Percentiles rank a stretch among this genome's conserved stretches.
phyloP scores from a whole-genome alignment of 2,329 filamentous ascomycete species.

The Colletotrichum simmondsii region DNA sequence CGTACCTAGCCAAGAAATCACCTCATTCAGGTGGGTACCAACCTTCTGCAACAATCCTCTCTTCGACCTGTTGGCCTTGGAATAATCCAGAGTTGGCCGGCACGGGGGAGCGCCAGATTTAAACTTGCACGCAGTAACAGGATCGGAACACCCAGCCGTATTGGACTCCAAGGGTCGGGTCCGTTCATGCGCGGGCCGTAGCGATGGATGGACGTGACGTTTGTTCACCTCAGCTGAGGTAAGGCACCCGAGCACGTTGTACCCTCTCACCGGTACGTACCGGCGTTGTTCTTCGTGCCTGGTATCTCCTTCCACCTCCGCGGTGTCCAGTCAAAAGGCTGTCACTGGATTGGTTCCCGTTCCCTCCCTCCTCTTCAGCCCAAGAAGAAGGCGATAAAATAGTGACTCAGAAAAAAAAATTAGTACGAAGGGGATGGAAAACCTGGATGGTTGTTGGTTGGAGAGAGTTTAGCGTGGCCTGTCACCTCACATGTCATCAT shows the following conservation, averaged over 20 bases:
- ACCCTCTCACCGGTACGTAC: constrained; percentile 1
- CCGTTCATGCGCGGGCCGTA: constrained; percentile 23
- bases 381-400: not conserved
- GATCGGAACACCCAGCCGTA: constrained; percentile 8
- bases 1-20: not conserved
- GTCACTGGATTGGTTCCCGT: not conserved
- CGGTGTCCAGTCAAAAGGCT: not conserved
- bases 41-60: not conserved
- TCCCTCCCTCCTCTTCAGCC: not conserved
- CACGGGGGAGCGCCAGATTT: not conserved
- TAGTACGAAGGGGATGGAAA: not conserved
- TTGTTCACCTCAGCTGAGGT: constrained; percentile 9
- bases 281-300: not conserved
- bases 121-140: not conserved
- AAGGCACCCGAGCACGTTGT: not conserved
- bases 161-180: constrained; percentile 18
- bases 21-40: not conserved
- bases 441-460: constrained; percentile 17
- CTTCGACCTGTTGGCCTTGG: not conserved
- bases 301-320: not conserved
- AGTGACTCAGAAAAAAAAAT: not conserved
- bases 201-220: constrained; percentile 23
- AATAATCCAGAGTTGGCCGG: not conserved
- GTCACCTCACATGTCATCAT: constrained; percentile 36
- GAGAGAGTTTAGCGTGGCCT: constrained; percentile 19